Evolutionary conservation across 2,329 filamentous ascomycete genomes (phyloP).

Genomic region (Tympanopsis confertula): DNA sequence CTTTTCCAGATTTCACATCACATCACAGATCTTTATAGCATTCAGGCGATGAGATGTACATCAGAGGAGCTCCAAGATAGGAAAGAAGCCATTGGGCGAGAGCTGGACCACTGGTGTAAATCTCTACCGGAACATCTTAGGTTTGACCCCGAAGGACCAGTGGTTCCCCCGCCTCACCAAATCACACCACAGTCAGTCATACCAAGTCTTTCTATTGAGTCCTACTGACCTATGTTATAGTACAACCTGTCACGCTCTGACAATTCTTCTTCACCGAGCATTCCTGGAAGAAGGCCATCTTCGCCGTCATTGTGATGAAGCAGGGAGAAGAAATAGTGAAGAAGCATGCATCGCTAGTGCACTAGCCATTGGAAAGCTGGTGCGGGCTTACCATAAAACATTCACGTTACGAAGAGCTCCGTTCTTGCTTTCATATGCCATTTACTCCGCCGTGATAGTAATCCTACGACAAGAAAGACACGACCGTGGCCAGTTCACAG

Average conservation of each 20-base stretch:
- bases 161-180: conserved; percentile 1
- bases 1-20: no score
- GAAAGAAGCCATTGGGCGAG: no score
- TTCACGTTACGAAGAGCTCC: conserved; percentile 25
- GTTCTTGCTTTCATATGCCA: conserved; percentile 27
- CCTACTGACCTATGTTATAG: conserved; percentile 17
- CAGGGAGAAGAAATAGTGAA: no score
- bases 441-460: conserved; percentile 21
- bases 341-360: conserved; percentile 20
- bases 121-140: no score
- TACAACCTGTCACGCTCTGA: conserved; percentile 25
- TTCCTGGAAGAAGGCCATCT: conserved; percentile 23
- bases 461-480: conserved; percentile 15
- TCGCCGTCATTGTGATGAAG: conserved; percentile 12
- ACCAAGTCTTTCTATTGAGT: conserved; percentile 11
- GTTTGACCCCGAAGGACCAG: no score
- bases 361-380: conserved; percentile 20
- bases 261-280: conserved; percentile 30
- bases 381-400: conserved; percentile 20
- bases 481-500: conserved; percentile 15
- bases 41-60: no score
- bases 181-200: conserved; percentile 2
- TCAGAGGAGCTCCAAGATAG: no score
- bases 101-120: no score
- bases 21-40: no score